phyloP scores from a whole-genome alignment of 2,329 filamentous ascomycete species.

The Ophiocordyceps camponoti-saundersi region DNA sequence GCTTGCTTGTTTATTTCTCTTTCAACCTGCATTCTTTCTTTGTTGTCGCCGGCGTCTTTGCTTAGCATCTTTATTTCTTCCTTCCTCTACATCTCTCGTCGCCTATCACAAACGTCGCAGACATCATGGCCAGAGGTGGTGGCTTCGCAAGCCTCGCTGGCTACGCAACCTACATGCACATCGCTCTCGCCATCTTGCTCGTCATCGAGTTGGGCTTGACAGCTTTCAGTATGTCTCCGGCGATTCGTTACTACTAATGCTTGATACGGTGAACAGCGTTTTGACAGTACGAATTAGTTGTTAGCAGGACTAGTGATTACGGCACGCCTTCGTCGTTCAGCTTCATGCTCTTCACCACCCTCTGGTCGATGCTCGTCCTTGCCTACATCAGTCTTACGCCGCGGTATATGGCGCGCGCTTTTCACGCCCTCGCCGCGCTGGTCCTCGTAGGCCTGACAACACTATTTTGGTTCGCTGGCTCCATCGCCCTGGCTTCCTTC shows the following conservation, averaged over 20 bases:
- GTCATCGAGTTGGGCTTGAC: not conserved
- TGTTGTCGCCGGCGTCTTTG: not conserved
- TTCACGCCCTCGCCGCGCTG: constrained; percentile 49
- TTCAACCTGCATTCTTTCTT: not conserved
- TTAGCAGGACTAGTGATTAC: constrained; percentile 1
- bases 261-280: not conserved
- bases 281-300: constrained; percentile 1
- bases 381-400: constrained; percentile 55
- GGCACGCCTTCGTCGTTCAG: constrained; percentile 39
- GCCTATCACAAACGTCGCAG: too few relatives aligned
- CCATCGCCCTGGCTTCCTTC: constrained; percentile 56
- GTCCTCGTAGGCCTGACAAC: constrained; percentile 55
- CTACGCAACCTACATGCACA: not conserved
- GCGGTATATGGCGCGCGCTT: constrained; percentile 38
- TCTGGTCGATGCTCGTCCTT: constrained; percentile 61
- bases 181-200: not conserved
- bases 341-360: constrained; percentile 64
- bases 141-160: not conserved
- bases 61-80: not conserved
- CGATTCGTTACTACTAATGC: not conserved
- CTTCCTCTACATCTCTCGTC: not conserved
- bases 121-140: not conserved
- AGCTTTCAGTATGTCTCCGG: not conserved
- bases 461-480: constrained; percentile 82
- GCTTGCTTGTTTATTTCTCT: too few relatives aligned